Percentiles rank a stretch among this genome's conserved stretches.
phyloP scores from a whole-genome alignment of 441 rosid species.

The Adansonia madagascariensis region DNA sequence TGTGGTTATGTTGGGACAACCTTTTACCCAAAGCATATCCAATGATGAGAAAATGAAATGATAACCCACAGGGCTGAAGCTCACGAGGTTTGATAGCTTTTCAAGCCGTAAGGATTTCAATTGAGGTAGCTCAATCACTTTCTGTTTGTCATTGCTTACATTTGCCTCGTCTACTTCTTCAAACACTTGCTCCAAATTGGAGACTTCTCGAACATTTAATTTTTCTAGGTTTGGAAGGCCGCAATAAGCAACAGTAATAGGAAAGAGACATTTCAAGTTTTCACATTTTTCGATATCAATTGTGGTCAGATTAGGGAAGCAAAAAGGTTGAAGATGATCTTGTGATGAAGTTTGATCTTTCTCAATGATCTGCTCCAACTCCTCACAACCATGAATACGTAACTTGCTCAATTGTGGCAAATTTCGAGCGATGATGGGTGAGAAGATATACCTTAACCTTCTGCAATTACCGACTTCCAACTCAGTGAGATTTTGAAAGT shows the following conservation, averaged over 20 bases:
- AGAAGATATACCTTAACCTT: background rate
- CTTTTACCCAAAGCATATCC: too few species aligned
- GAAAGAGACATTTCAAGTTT: background rate
- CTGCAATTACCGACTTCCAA: background rate
- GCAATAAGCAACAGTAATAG: background rate
- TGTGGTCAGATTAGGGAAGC: background rate
- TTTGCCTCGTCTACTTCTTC: background rate
- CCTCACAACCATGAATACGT: too few species aligned
- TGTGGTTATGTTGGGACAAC: too few species aligned
- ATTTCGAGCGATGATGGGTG: background rate
- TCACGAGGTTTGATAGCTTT: too few species aligned
- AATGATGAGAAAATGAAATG: too few species aligned
- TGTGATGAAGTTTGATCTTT: too few species aligned
- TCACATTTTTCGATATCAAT: background rate
- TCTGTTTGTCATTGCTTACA: background rate
- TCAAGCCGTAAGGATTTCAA: background rate
- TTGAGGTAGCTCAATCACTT: background rate
- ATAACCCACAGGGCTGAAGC: too few species aligned
- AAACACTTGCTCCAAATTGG: too few species aligned
- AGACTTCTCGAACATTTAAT: background rate
- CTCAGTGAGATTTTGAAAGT: background rate
- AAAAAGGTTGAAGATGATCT: background rate
- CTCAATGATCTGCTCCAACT: too few species aligned
- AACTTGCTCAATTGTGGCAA: too few species aligned
- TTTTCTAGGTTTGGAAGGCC: background rate